Evolutionary conservation across 805 yeast species (phyloP), one percentile per base, ranked within the genome.

Genomic region (Crinitomyces ghanaensis): DNA sequence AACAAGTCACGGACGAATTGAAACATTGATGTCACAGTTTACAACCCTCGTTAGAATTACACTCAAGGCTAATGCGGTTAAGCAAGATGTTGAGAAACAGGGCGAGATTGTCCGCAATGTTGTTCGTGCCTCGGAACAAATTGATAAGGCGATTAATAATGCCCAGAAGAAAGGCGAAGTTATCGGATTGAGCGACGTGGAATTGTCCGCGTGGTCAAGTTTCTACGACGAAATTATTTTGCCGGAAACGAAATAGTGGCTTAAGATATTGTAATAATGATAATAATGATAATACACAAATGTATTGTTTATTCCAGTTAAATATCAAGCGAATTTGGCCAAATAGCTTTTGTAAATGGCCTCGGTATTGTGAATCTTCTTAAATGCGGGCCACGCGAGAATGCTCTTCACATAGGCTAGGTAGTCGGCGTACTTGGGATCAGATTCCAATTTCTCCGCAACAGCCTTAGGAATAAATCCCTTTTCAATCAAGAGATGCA

Each of bases 41-140:
- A 56, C 52, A 7, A 64, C 62, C 30, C 57, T 66, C 17, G 44
- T 70, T 34, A 60, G 59, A 26, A 65, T 65, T 34, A 73, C 68
- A 39, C 54, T 73, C 34, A 65, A 70, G 39, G 74, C 69, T 17
- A 73, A 66, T 34, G 77, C 83, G 5, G 72, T 75, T n/a, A 68
- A 75, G 34, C 82, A 77, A 49, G 83, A 75, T 37, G 53, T 68
- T 16, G 84, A 76, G 45, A 67, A 65, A 37, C 64, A 63, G 34
- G 65, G 68, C 36, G 79, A 73, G 39, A 36, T 51, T 11, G 44
- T 42, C 22, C 41, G 57, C n/a, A 44, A 40, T 29, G 55, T 63
- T 3, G 42, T 57, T 15, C 53, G 60, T 28, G 52, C 65, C 2
- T 48, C 61, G 5, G 45, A 55, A 5, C 41, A 42, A 33, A 45